A percentile compares a stretch with the other conserved stretches of the same genome.
Evolutionary conservation across 192 early-diverging fungal genomes (phyloP).

Genomic region (Backusella tuberculispora): DNA sequence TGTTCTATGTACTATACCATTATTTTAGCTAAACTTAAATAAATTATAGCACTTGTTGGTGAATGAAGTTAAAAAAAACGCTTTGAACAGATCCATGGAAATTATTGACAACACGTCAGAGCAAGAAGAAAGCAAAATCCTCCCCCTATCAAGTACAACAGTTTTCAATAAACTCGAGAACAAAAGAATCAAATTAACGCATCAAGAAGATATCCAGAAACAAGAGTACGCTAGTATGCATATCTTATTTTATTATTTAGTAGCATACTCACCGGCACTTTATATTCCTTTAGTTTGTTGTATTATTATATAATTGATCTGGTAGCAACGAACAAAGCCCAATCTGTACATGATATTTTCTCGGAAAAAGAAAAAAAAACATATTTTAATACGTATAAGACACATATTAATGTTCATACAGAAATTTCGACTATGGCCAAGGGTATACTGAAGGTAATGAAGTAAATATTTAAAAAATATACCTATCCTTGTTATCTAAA

Average conservation of each 20-base stretch:
- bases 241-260: neutral
- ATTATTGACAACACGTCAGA: too few species aligned
- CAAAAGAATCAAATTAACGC: too few species aligned
- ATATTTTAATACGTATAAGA: neutral
- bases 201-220: too few species aligned
- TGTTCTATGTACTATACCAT: neutral
- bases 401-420: neutral
- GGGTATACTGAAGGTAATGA: neutral
- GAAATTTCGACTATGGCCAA: neutral
- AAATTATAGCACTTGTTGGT: neutral
- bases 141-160: too few species aligned
- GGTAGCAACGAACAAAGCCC: neutral
- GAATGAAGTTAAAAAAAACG: neutral
- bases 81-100: neutral
- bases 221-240: neutral
- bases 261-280: neutral
- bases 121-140: too few species aligned
- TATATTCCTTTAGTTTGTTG: neutral
- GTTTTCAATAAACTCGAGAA: too few species aligned
- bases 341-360: too few species aligned
- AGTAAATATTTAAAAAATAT: neutral
- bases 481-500: neutral
- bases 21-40: neutral
- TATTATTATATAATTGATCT: neutral
- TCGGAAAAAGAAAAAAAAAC: too few species aligned